Evolutionary conservation across 352 stramenopile species (phyloP).

Genomic region (Lagenidium giganteum): DNA sequence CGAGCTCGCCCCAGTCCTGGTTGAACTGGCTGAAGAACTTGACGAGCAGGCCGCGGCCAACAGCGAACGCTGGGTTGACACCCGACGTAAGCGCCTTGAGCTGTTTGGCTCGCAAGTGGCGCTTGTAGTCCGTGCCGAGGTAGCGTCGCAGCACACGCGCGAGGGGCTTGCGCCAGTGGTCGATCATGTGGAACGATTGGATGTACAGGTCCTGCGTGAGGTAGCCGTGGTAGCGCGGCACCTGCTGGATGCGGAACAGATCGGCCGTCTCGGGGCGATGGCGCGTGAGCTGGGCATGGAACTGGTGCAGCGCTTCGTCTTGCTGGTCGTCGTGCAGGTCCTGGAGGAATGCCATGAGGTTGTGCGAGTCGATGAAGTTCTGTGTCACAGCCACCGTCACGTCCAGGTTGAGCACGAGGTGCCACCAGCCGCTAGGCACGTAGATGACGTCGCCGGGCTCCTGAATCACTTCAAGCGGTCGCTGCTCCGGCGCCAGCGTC

Average conservation of each 20-base stretch:
- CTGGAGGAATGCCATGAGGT: constrained; percentile 65
- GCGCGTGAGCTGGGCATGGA: constrained; percentile 47
- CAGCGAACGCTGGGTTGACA: constrained; percentile 72
- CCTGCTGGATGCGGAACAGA: constrained; percentile 57
- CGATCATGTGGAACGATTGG: constrained; percentile 43
- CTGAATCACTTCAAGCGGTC: constrained; percentile 83
- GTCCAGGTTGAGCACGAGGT: constrained; percentile 95
- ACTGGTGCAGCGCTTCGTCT: constrained; percentile 52
- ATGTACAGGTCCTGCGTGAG: constrained; percentile 59
- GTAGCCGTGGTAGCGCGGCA: constrained; percentile 51
- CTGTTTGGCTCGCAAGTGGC: constrained; percentile 21
- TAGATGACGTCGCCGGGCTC: constrained; percentile 95
- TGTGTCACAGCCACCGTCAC: constrained; percentile 94
- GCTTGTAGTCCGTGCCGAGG: constrained; percentile 17
- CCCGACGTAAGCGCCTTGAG: constrained; percentile 66
- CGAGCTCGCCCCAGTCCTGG: constrained; percentile 74
- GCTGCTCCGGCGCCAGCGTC: constrained; percentile 62
- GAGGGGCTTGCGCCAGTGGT: constrained; percentile 53
- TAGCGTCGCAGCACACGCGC: constrained; percentile 56
- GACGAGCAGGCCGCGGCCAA: constrained; percentile 51
- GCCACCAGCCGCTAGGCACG: constrained; percentile 97
- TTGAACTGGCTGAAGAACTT: constrained; percentile 88
- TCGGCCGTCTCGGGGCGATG: constrained; percentile 60
- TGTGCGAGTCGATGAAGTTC: constrained; percentile 92
- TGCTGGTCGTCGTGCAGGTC: constrained; percentile 62